Base-by-base conservation (phyloP, 1,284 basidiomycete genomes). In the Stygiomarasmius scandens region DNA sequence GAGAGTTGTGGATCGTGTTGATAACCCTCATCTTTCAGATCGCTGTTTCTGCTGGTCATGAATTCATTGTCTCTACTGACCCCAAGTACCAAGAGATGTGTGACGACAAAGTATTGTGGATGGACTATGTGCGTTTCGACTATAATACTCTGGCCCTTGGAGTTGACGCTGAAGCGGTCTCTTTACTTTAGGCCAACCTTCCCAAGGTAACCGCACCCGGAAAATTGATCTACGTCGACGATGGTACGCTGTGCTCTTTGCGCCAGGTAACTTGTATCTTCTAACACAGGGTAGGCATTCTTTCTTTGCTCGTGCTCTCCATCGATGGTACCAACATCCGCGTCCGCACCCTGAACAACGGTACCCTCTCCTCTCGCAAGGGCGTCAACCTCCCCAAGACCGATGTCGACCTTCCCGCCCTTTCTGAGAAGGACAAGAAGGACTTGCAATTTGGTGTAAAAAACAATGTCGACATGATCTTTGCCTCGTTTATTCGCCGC, bases 311-410 rank as follows among this genome's bases (percentile, higher is more conserved):
- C 67, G 96, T 99, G 63, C 79, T 96, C 57, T 83, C 87, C 64
- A 87, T 98, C 66, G 92, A 95, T 61, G 90, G 91, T 49, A 72
- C 79, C 67, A 89, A 86, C 66, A 84, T 96, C 64, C 86, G 81
- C 58, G 97, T 99, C 67, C 92, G 93, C 67, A 86, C 95, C 45
- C 66, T 98, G 74, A 99, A 99, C 86, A 92, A 90, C 69, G 97
- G 96, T 58, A 88, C 82, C 41, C 89, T 99, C 65, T 95, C 93
- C 53, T 98, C 95, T 60, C 93, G 95, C 76, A 99, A 99, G 83
- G 97, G 97, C 75, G 97, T 99, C 78, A 99, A 99, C 79, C 87
- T 99, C 59, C 97, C 97, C 68, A 97, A 98, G 77, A 98, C 97
- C 64, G 86, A 91, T 25, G 97, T 99, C 69, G 97, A 99, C 78